phyloP scores from a whole-genome alignment of 176 grass and related monocot species.

The Phoenix dactylifera region DNA sequence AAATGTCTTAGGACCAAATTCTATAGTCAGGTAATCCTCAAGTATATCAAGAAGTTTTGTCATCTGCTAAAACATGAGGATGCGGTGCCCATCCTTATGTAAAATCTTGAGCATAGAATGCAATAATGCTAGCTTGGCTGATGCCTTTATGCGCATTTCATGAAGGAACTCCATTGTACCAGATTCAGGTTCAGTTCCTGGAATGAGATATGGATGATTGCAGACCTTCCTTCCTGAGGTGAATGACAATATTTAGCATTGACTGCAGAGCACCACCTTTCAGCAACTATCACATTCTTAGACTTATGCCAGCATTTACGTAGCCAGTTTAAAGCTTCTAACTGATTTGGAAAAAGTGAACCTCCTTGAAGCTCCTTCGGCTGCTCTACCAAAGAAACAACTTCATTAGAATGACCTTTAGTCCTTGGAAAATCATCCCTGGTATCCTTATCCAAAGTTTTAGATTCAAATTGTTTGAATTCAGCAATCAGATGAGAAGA shows the following conservation, averaged over 20 bases:
- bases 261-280: constrained; percentile 83
- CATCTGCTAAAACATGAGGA: constrained; percentile 99
- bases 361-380: constrained; percentile 91
- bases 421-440: constrained; percentile 23
- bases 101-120: constrained; percentile 95
- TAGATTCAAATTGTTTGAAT: constrained; percentile 61
- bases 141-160: constrained; percentile 98
- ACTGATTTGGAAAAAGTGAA: constrained; percentile 82
- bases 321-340: constrained; percentile 98
- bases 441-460: constrained; percentile 56
- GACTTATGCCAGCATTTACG: constrained; percentile 90
- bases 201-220: constrained; percentile 98
- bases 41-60: constrained; percentile 98
- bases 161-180: constrained; percentile 84
- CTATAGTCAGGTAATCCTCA: constrained; percentile 80
- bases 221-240: constrained; percentile 98
- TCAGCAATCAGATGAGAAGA: constrained; percentile 63
- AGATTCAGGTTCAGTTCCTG: constrained; percentile 93
- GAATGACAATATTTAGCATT: constrained; percentile 96
- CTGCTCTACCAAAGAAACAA: constrained; percentile 62
- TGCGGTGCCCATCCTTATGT: constrained; percentile 75
- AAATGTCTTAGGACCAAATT: constrained; percentile 84
- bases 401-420: constrained; percentile 46
- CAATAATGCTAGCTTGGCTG: constrained; percentile 76
- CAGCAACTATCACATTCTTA: constrained; percentile 98